Base-by-base conservation (phyloP, 2,329 filamentous ascomycete genomes). In the Proliferodiscus dingleyae region DNA sequence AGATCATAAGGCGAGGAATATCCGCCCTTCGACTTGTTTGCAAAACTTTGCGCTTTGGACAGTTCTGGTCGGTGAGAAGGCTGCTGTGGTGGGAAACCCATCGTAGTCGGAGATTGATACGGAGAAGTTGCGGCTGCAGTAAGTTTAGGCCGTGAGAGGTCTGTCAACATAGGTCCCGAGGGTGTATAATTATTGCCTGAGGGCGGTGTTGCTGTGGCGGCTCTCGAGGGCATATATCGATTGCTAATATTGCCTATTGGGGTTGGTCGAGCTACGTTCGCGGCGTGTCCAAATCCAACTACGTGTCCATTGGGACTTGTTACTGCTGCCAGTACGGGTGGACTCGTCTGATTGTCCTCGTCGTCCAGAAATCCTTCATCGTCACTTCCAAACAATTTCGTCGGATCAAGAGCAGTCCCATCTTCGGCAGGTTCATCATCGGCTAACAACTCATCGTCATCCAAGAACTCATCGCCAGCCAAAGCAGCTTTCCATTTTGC, bases 1-100 rank as follows among this genome's bases (percentile, higher is more conserved):
- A 98, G 73, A 68, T 98, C 94, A 59, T 96, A 98, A 0, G 93
- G 93, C 16, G 91, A 97, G 39, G 85, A 78, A 64, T 98, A 98
- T 6, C 91, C 90, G 45, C 87, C 87, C 67, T 95, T 97, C 3
- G 88, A 72, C 65, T 94, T 94, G 65, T 91, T 85, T 5, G 79
- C 88, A 66, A 95, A 98, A 66, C 91, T 97, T 63, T 94, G 81
- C 1, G 80, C 73, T 66, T 81, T 81, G 23, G 67, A 66, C 57
- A 76, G 57, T 51, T 75, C 69, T n/a, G 73, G 72, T 34, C 56
- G 41, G 38, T 68, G 61, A 15, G 69, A 63, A 16, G 37, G 46
- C 36, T 53, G 47, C 9, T 47, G 45, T n/a, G 30, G 37, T 29
- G 51, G 50, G 30, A 55, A 57, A 32, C 41, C 57, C 9, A 50